Evolutionary conservation across 768 basidiomycete genomes (phyloP).

Genomic region (Lepiota venenata): DNA sequence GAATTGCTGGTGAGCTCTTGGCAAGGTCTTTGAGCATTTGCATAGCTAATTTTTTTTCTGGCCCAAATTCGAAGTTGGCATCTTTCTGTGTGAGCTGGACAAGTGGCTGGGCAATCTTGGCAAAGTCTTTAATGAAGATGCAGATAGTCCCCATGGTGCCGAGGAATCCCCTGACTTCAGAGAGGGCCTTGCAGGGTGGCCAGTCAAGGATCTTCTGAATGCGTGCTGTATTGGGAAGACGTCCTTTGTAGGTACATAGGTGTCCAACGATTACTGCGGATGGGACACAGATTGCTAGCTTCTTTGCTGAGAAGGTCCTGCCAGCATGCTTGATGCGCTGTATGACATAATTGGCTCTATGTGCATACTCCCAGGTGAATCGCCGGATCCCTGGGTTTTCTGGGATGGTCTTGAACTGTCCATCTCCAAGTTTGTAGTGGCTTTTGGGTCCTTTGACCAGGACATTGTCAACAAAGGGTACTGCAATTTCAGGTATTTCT

Average conservation of each 20-base stretch:
- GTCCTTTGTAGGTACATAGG: constrained; percentile 29
- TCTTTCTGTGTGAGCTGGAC: constrained; percentile 25
- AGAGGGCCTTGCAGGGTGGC: constrained; percentile 19
- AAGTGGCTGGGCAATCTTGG: constrained; percentile 17
- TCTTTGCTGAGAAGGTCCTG: constrained; percentile 28
- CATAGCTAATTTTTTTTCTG: neutral
- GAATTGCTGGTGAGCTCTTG: constrained; percentile 11
- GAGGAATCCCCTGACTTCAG: constrained; percentile 25
- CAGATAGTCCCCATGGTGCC: constrained; percentile 21
- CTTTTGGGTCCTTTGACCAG: constrained; percentile 20
- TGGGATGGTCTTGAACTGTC: constrained; percentile 26
- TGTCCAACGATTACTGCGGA: constrained; percentile 22
- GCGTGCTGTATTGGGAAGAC: constrained; percentile 18
- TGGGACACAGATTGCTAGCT: constrained; percentile 15
- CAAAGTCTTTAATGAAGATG: constrained; percentile 27
- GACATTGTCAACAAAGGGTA: constrained; percentile 23
- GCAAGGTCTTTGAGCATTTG: constrained; percentile 7
- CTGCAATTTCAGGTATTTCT: constrained; percentile 22
- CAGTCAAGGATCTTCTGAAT: constrained; percentile 28
- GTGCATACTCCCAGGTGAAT: constrained; percentile 28
- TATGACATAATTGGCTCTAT: constrained; percentile 10
- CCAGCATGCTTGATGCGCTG: constrained; percentile 25
- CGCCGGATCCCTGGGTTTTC: constrained; percentile 27
- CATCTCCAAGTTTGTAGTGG: constrained; percentile 18
- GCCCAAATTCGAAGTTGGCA: constrained; percentile 17